Percentiles rank a stretch among this genome's conserved stretches.
Evolutionary conservation across 2,329 filamentous ascomycete genomes (phyloP).

Genomic region (Trichoderma endophyticum): DNA sequence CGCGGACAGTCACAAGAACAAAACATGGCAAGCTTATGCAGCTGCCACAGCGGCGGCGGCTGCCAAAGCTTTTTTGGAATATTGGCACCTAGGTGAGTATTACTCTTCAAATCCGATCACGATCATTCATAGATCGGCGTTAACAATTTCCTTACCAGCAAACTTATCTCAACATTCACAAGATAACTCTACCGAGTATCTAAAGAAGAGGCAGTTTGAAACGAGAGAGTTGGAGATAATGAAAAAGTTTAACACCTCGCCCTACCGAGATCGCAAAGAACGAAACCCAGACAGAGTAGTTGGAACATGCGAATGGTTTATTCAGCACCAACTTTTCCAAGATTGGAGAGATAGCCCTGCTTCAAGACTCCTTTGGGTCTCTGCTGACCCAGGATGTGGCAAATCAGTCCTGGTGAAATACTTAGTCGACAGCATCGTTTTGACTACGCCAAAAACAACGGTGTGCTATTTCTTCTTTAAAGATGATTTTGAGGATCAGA

Average conservation of each 20-base stretch:
- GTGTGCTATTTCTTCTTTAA: not conserved
- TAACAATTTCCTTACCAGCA: not conserved
- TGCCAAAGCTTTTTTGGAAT: not conserved
- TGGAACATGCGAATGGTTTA: not conserved
- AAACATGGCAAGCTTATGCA: not conserved
- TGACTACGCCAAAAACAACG: conserved; percentile 19
- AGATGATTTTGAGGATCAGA: not conserved
- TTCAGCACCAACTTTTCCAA: not conserved
- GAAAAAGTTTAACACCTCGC: conserved; percentile 1
- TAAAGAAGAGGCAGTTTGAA: not conserved
- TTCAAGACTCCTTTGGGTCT: conserved; percentile 26
- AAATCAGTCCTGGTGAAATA: conserved; percentile 42
- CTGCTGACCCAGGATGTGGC: conserved; percentile 43
- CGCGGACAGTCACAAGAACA: not conserved
- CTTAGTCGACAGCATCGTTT: conserved; percentile 33
- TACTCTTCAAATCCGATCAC: not conserved
- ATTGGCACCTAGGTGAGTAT: not conserved
- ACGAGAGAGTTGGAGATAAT: not conserved
- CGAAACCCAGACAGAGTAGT: not conserved
- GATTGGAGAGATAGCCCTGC: not conserved
- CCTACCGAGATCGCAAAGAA: conserved; percentile 17
- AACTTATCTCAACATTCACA: not conserved
- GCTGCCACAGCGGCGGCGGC: not conserved
- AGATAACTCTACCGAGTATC: not conserved
- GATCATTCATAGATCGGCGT: rapidly evolving